A percentile compares a stretch with the other conserved stretches of the same genome.
These are phyloP conservation scores for Eutrema yunnanense DNA, from an alignment of 345 rosid genomes.

Conservation along the genomic window DNA sequence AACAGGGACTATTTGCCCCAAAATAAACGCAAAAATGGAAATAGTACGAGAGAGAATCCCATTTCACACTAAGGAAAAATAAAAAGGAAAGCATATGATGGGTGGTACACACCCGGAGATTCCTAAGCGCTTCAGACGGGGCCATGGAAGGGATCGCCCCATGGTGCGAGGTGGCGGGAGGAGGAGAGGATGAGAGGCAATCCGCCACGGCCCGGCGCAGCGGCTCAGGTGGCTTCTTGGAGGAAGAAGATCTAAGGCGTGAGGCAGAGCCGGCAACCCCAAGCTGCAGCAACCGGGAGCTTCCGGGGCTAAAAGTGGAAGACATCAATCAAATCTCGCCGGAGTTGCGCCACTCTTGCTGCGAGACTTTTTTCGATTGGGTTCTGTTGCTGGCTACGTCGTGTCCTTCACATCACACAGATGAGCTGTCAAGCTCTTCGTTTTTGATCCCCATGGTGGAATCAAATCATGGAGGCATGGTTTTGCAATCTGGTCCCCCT, in stretches of 20 bases:
- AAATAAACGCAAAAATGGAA: constrained; percentile 24
- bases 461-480: constrained; percentile 1
- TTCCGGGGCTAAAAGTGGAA: constrained; percentile 53
- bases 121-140: constrained; percentile 83
- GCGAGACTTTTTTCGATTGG: constrained; percentile 20
- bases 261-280: constrained; percentile 42
- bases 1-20: not conserved
- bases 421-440: constrained; percentile 32
- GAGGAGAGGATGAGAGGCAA: constrained; percentile 57
- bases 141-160: constrained; percentile 47
- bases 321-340: constrained; percentile 33
- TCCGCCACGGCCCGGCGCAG: constrained; percentile 88
- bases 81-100: not conserved
- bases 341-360: constrained; percentile 30
- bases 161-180: constrained; percentile 49
- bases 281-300: constrained; percentile 55
- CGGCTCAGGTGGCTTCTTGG: constrained; percentile 93
- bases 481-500: constrained; percentile 21
- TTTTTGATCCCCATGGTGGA: constrained; percentile 22
- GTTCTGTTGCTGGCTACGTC: constrained; percentile 17
- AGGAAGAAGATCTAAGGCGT: constrained; percentile 79
- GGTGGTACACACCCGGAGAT: constrained; percentile 65
- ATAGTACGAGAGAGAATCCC: constrained; percentile 27
- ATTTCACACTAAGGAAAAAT: not conserved
- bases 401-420: constrained; percentile 24